Evolutionary conservation across 1,139 yeast genomes (phyloP), one percentile per base, ranked within the genome.

Genomic region (Torulaspora globosa): DNA sequence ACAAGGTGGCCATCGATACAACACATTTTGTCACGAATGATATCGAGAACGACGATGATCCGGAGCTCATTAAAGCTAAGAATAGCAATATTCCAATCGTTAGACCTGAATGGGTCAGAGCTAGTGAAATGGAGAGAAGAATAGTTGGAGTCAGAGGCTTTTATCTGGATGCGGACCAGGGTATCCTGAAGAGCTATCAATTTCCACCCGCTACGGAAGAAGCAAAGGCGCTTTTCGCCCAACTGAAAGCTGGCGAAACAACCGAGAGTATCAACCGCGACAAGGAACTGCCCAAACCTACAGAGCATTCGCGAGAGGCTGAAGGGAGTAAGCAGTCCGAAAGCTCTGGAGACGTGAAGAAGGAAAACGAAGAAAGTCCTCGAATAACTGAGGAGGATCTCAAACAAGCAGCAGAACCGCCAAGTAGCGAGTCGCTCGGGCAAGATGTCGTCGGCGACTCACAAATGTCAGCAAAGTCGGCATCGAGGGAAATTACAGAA

Each of bases 101-200:
- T 23, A 78, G 96, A 65, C 98, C 98, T 0, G 97, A 92, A 64
- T 92, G 97, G 97, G 72, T 92, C 48, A 84, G 86, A 67, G 97
- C 97, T 0, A 92, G 98, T 70, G 95, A 88, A 59, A 69, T 78
- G 40, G 97, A 90, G 60, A 78, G 95, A 56, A 72, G 97, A 59
- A 80, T 92, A 50, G 95, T 90, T 35, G 96, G 97, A 24, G 99
- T 94, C 11, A 76, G 96, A 58, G 89, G 88, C 53, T 86, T 84
- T 57, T 85, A 85, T 37, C 71, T 84, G 28, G 76, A 74, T 59
- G 71, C 78, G 28, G 70, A 63, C 36, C 62, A 63, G 19, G 54
- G 60, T 14, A 59, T 60, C 39, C 51, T 66, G 39, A 59, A 57
- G 23, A 62, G 62, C 24, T 66, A 68, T 45, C 60, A 54, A 32